A percentile compares a stretch with the other conserved stretches of the same genome.
These are phyloP conservation scores for Capsicum chinense DNA, from an alignment of 257 asterid genomes.

Conservation along the genomic window DNA sequence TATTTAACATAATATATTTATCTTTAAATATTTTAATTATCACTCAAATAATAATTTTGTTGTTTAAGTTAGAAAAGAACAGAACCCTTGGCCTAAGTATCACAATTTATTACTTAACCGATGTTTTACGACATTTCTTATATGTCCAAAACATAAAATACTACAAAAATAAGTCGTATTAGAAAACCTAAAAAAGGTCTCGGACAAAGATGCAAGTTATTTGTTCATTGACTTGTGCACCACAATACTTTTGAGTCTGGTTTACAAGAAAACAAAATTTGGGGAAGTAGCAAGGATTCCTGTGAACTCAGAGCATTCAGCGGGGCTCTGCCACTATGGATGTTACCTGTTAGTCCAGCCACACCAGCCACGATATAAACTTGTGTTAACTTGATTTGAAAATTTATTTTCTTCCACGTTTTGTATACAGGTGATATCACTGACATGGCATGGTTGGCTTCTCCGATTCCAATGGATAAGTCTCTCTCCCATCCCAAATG, in stretches of 20 bases:
- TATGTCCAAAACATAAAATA: not conserved
- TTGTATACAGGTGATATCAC: conserved; percentile 78
- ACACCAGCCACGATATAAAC: not conserved
- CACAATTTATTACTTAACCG: not conserved
- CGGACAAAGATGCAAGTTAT: not conserved
- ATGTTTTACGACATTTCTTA: not conserved
- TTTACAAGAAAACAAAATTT: not conserved
- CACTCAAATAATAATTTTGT: too few relatives aligned
- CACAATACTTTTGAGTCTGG: too few relatives aligned
- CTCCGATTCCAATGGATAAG: conserved; percentile 63
- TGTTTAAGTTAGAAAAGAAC: not conserved
- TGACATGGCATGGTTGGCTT: conserved; percentile 87
- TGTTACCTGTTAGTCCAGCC: not conserved
- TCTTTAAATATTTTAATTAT: too few relatives aligned
- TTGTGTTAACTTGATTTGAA: not conserved
- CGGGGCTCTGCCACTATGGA: not conserved
- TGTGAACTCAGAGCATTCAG: not conserved
- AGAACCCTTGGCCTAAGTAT: not conserved
- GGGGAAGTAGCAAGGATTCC: not conserved
- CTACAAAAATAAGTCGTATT: not conserved
- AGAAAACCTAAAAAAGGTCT: not conserved
- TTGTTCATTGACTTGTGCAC: not conserved
- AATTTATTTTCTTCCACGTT: conserved; percentile 16
- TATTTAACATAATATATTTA: too few relatives aligned
- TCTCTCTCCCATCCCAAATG: conserved; percentile 20